A percentile compares a stretch with the other conserved stretches of the same genome.
Conservation (phyloP, 2,329 filamentous ascomycete genomes). For the Stemphylium lycopersici region DNA sequence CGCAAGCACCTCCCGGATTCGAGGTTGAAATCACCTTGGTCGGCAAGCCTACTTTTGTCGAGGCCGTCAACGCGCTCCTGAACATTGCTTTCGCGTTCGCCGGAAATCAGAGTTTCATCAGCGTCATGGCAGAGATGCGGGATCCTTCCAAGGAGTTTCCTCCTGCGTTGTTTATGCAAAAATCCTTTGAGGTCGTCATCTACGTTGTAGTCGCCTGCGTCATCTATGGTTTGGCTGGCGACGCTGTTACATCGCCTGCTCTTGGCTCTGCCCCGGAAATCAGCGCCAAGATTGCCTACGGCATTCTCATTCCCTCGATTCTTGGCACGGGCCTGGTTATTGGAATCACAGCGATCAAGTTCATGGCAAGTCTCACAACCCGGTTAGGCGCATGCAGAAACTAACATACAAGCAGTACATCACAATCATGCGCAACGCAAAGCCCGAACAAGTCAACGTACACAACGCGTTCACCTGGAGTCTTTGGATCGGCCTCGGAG, state of each 20-base stretch:
- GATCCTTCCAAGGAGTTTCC: slow-evolving; percentile 62
- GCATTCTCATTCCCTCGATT: slow-evolving; percentile 71
- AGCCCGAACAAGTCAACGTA: slow-evolving; percentile 32
- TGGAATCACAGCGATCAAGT: slow-evolving; percentile 69
- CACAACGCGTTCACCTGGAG: slow-evolving; percentile 63
- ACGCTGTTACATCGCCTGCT: slow-evolving; percentile 67
- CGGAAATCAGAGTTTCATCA: slow-evolving; percentile 71
- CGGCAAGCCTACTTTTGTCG: slow-evolving; percentile 36
- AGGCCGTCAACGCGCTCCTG: slow-evolving; percentile 35
- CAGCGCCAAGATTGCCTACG: slow-evolving; percentile 70
- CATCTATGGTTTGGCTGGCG: slow-evolving; percentile 70
- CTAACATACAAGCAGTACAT: slow-evolving; percentile 56
- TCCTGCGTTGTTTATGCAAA: slow-evolving; percentile 64
- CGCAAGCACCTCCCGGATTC: slow-evolving; percentile 42
- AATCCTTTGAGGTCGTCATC: slow-evolving; percentile 66
- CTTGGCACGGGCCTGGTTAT: slow-evolving; percentile 74
- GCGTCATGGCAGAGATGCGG: slow-evolving; percentile 68
- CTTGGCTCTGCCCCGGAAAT: slow-evolving; percentile 64
- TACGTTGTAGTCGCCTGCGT: slow-evolving; percentile 68
- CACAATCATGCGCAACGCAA: slow-evolving; percentile 59
- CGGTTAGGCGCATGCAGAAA: neutral
- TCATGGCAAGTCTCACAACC: slow-evolving; percentile 49
- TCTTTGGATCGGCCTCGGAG: slow-evolving; percentile 66
- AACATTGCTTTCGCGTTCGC: slow-evolving; percentile 75
- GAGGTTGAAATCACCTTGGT: slow-evolving; percentile 29